These are phyloP conservation scores for Xylariaceae sp. DNA, from an alignment of 2,329 filamentous ascomycete genomes.

Conservation along the genomic window DNA sequence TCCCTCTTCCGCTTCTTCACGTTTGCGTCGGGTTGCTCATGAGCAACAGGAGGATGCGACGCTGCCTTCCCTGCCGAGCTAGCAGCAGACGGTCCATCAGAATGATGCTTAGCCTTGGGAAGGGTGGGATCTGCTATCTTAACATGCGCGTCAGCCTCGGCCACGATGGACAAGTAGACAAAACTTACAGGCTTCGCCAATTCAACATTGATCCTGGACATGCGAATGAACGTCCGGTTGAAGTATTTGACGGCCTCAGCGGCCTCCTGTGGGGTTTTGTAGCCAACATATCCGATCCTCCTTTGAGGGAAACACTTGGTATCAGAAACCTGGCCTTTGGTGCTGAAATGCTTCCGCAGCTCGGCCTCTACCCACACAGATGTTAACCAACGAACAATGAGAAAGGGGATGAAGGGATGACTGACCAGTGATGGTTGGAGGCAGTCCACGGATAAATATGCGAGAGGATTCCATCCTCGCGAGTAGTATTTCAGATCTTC, in stretches of 20 bases:
- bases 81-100: constrained; percentile 4
- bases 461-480: constrained; percentile 51
- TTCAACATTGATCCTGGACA: constrained; percentile 91
- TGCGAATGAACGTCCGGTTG: constrained; percentile 89
- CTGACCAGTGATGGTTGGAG: constrained; percentile 71
- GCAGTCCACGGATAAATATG: constrained; percentile 76
- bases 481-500: not conserved
- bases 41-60: constrained; percentile 19
- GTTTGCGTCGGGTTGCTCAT: constrained; percentile 14
- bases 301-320: constrained; percentile 84
- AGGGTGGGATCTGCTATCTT: constrained; percentile 40
- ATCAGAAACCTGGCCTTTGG: constrained; percentile 74
- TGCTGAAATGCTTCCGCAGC: constrained; percentile 68
- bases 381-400: constrained; percentile 7
- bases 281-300: constrained; percentile 93
- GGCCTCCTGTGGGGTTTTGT: constrained; percentile 76
- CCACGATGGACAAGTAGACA: too few relatives aligned
- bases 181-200: constrained; percentile 70
- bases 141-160: constrained; percentile 1
- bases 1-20: constrained; percentile 65
- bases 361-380: constrained; percentile 12
- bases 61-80: constrained; percentile 28
- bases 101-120: constrained; percentile 21
- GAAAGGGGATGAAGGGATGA: not conserved
- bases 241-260: constrained; percentile 86